Conservation (phyloP, 1,284 basidiomycete genomes). For the Microbotryum intermedium region DNA sequence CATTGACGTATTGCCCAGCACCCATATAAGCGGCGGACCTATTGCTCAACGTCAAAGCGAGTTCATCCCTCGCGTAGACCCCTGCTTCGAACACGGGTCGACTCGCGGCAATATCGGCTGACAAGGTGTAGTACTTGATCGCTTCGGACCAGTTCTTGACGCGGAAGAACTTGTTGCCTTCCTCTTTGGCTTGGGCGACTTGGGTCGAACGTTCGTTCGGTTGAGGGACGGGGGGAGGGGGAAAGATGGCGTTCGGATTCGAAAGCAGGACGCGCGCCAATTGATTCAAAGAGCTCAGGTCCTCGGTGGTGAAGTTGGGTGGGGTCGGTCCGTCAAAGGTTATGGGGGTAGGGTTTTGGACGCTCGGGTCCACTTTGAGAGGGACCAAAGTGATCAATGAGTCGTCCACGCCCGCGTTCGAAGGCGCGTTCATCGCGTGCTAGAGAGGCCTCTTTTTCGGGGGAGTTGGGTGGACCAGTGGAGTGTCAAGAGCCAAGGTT, state of each 20-base stretch:
- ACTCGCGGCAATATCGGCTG: constrained; percentile 69
- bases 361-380: constrained; percentile 13
- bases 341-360: constrained; percentile 1
- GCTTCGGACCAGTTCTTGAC: constrained; percentile 62
- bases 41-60: constrained; percentile 81
- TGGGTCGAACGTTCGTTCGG: constrained; percentile 65
- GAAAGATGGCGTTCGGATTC: constrained; percentile 27
- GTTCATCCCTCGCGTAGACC: constrained; percentile 74
- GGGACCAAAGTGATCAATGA: constrained; percentile 14
- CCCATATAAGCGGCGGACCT: constrained; percentile 77
- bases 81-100: constrained; percentile 85
- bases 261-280: constrained; percentile 23
- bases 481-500: too few relatives aligned
- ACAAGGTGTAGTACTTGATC: constrained; percentile 72
- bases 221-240: constrained; percentile 64
- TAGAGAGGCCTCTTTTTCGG: too few relatives aligned
- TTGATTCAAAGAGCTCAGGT: constrained; percentile 18
- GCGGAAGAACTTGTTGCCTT: constrained; percentile 83
- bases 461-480: too few relatives aligned
- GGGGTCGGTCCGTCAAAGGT: constrained; percentile 6
- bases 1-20: constrained; percentile 64
- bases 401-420: not conserved
- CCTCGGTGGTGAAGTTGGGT: constrained; percentile 1
- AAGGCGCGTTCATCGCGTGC: not conserved
- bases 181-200: constrained; percentile 71